phyloP scores from a whole-genome alignment of 2,329 filamentous ascomycete species.

The Fusarium sarcochroum region DNA sequence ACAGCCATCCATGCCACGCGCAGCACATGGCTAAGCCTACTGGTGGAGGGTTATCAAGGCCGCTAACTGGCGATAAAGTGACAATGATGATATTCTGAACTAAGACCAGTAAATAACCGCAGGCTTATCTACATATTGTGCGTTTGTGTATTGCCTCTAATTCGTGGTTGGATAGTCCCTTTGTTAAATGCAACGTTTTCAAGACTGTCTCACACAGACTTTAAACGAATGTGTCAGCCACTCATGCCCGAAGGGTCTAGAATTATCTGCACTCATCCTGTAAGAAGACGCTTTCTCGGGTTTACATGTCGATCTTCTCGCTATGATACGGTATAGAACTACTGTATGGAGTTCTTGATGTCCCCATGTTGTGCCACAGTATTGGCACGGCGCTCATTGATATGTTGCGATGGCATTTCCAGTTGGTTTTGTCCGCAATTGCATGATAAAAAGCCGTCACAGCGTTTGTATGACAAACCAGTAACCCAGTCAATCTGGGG shows the following conservation, averaged over 20 bases:
- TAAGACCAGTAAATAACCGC: background rate
- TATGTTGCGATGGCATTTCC: conserved; percentile 13
- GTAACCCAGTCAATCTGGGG: conserved; percentile 3
- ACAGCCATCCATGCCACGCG: background rate
- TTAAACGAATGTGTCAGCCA: conserved; percentile 14
- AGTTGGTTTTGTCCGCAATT: conserved; percentile 9
- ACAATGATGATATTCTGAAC: background rate
- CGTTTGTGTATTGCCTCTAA: background rate
- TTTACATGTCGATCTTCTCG: conserved; percentile 5
- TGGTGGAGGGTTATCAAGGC: conserved; percentile 32
- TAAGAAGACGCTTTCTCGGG: background rate
- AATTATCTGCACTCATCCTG: conserved; percentile 25
- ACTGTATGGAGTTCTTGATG: conserved; percentile 5
- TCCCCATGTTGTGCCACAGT: conserved; percentile 26
- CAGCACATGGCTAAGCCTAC: conserved; percentile 38
- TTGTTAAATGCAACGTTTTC: conserved; percentile 18
- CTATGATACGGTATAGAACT: conserved; percentile 12
- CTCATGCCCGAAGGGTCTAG: conserved; percentile 32
- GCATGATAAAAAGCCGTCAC: conserved; percentile 15
- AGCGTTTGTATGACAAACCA: conserved; percentile 1
- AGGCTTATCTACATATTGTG: background rate
- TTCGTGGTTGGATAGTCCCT: conserved; percentile 11
- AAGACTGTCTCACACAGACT: conserved; percentile 16
- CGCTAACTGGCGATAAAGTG: conserved; percentile 13
- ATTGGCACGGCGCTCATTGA: conserved; percentile 19